Base-by-base conservation (phyloP, 2,329 filamentous ascomycete genomes). In the Neopestalotiopsis sp. region DNA sequence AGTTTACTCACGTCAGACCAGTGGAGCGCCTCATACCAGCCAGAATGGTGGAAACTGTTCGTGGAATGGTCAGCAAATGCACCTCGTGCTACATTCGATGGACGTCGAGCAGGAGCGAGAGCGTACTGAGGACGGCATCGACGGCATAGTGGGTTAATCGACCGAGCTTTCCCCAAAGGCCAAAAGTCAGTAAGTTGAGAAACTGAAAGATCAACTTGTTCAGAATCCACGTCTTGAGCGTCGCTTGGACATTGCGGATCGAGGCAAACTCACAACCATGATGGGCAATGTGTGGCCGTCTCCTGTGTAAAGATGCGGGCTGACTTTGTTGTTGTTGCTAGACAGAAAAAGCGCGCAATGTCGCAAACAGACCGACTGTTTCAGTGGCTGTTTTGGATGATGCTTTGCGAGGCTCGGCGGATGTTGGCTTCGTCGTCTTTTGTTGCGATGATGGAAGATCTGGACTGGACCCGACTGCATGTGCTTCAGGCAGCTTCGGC, bases 1-100 rank as follows among this genome's bases (percentile, higher is more conserved):
- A 66, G 66, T 68, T 28, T 66, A 92, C 93, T 89, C 93, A 99
- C 96, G 95, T 98, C 84, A 99, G 88, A 78, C 96, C 96, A 71
- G 96, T 98, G 73, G 95, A 98, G 76, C 96, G 94, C 85, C 97
- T 97, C 86, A 99, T 95, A 77, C 96, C 96, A 53, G 96, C 96
- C 74, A 99, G 91, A 81, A 98, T 95, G 72, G 96, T 94, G 77
- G 96, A 99, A 81, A 99, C 93, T 97, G 70, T 10, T 69, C 71
- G 20, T 68, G 61, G 17, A 24, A 68, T 17, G 12, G 64, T 77
- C 69, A 78, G 75, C 30, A 14, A 34, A 38, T 38, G 12, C 28
- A 30, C 12, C 12, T 68, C 61, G 38, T 49, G 20, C 34, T 34
- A 13, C 24, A 10, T 24, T 58, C 28, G 65, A 49, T 28, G 32